These are phyloP conservation scores for Coemansia sp. DNA, from an alignment of 192 early-diverging fungal genomes.

Conservation along the genomic window DNA sequence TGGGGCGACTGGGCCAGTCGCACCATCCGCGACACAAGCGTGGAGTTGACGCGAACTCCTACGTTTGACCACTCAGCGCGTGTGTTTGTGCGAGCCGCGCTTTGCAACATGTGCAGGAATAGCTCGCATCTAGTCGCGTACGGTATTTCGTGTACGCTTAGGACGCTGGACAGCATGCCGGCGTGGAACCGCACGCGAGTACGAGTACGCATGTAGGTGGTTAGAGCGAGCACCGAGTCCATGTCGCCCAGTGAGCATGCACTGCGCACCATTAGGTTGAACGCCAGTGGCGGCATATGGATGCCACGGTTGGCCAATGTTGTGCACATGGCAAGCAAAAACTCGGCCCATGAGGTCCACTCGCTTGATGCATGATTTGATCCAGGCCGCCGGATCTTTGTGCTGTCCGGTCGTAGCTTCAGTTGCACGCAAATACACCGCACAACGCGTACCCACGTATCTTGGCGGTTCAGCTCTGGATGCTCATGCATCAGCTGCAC, in stretches of 20 bases:
- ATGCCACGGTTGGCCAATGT: conserved; percentile 3
- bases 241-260: conserved; percentile 4
- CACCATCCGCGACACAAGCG: neutral
- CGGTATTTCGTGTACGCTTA: neutral
- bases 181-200: conserved; percentile 14
- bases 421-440: conserved; percentile 27
- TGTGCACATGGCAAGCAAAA: conserved; percentile 10
- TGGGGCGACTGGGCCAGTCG: neutral
- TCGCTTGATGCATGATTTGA: too few species aligned
- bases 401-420: neutral
- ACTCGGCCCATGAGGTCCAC: conserved; percentile 13
- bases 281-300: conserved; percentile 16
- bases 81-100: neutral
- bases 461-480: conserved; percentile 17
- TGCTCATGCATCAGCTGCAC: conserved; percentile 25
- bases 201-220: conserved; percentile 10
- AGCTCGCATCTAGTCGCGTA: conserved; percentile 1
- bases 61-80: neutral
- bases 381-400: conserved; percentile 6
- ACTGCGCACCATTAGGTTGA: conserved; percentile 11
- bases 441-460: conserved; percentile 24
- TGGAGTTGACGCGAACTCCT: neutral
- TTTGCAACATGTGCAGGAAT: neutral
- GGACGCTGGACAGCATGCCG: conserved; percentile 24
- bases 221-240: neutral